Conservation (phyloP, 345 rosid species). For the Bretschneidera sinensis region DNA sequence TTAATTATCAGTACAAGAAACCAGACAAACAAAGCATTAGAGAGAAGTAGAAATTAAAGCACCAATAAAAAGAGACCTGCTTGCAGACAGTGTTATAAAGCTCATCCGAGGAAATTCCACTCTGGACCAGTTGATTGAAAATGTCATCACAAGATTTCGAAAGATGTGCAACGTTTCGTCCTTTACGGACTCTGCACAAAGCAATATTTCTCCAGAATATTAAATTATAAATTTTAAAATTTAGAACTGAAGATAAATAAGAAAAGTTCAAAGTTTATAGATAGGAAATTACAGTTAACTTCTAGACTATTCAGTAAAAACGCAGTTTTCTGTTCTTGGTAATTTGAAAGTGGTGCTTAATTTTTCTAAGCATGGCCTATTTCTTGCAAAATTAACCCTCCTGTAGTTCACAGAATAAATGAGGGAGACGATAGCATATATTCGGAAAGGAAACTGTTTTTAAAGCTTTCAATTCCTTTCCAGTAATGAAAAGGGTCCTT, state of each 20-base stretch:
- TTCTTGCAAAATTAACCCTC: not conserved
- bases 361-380: not conserved
- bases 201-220: conserved; percentile 7
- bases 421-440: not conserved
- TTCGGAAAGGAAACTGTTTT: not conserved
- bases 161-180: conserved; percentile 40
- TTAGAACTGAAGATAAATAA: conserved; percentile 1
- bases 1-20: not conserved
- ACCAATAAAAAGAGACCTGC: conserved; percentile 47
- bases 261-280: not conserved
- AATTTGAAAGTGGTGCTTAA: not conserved
- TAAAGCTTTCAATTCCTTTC: not conserved
- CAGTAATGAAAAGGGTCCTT: not conserved
- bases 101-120: conserved; percentile 69
- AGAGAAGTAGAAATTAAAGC: conserved; percentile 5
- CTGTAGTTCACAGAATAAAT: not conserved
- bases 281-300: not conserved
- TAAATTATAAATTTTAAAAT: not conserved
- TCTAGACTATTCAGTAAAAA: not conserved
- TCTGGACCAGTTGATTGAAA: conserved; percentile 71
- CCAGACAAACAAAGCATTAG: not conserved
- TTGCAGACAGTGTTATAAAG: conserved; percentile 84
- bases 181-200: conserved; percentile 68
- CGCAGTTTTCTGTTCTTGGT: not conserved
- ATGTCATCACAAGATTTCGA: conserved; percentile 94